Percentiles rank a stretch among this genome's conserved stretches.
Conservation (phyloP, 1,284 basidiomycete species). For the Cystobasidium slooffiae region DNA sequence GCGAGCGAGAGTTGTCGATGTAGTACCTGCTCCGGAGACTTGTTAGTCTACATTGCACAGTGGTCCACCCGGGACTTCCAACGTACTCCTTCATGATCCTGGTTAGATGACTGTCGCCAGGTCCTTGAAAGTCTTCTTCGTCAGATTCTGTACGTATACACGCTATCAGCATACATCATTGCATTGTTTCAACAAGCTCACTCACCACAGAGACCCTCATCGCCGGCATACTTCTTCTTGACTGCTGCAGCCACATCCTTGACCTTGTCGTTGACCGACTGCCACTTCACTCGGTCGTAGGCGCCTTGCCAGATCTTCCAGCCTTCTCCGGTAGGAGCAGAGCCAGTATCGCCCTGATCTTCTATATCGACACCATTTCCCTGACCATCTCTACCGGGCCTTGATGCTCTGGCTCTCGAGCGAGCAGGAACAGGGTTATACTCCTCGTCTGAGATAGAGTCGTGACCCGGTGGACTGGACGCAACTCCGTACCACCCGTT, state of each 20-base stretch:
- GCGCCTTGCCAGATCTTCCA: slow-evolving; percentile 38
- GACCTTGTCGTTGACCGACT: slow-evolving; percentile 34
- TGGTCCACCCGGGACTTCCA: neutral
- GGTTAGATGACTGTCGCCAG: slow-evolving; percentile 39
- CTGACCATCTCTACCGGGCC: too few species aligned
- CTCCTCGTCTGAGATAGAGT: slow-evolving; percentile 2
- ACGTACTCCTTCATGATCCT: slow-evolving; percentile 42
- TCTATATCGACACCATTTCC: too few species aligned
- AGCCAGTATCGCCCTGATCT: too few species aligned
- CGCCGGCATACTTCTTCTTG: neutral
- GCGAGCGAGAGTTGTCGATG: slow-evolving; percentile 31
- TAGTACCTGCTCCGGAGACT: slow-evolving; percentile 20
- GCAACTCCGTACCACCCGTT: slow-evolving; percentile 31
- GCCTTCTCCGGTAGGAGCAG: slow-evolving; percentile 16
- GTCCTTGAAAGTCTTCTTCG: slow-evolving; percentile 37
- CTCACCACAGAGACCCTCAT: slow-evolving; percentile 40
- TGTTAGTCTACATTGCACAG: neutral
- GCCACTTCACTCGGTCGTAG: slow-evolving; percentile 33
- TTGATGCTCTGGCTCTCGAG: neutral
- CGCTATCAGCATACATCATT: neutral
- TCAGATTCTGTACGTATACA: slow-evolving; percentile 23
- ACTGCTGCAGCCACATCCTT: slow-evolving; percentile 33
- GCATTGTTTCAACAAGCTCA: neutral
- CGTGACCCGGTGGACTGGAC: slow-evolving; percentile 13
- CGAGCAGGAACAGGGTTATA: neutral